Percentiles rank a stretch among this genome's conserved stretches.
Conservation (phyloP, 2,329 filamentous ascomycete species). For the Parastagonospora nodorum region DNA sequence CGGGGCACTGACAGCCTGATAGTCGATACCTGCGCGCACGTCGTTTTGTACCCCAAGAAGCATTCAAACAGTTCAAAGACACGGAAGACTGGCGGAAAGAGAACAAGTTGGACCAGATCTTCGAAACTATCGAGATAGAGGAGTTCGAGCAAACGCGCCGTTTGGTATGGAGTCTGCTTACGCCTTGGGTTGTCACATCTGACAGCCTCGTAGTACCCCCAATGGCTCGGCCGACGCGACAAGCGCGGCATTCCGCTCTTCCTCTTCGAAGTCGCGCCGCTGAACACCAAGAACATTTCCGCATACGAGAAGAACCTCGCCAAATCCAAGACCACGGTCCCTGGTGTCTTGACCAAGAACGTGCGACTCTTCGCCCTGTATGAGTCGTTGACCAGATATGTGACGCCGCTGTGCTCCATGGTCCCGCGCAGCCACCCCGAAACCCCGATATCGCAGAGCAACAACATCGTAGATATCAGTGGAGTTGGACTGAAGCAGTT, state of each 20-base stretch:
- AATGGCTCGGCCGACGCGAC: constrained; percentile 93
- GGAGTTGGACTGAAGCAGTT: constrained; percentile 90
- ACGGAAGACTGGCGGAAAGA: constrained; percentile 86
- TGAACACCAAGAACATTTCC: constrained; percentile 80
- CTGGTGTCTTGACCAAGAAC: constrained; percentile 73
- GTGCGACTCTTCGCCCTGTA: constrained; percentile 90
- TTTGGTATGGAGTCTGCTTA: constrained; percentile 61
- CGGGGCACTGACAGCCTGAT: constrained; percentile 32
- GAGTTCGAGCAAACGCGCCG: constrained; percentile 80
- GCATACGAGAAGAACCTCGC: constrained; percentile 72
- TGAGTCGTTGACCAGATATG: constrained; percentile 88
- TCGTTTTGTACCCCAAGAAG: constrained; percentile 77
- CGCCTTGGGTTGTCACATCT: constrained; percentile 11
- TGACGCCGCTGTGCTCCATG: constrained; percentile 81
- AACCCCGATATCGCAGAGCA: constrained; percentile 89
- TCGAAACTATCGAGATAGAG: constrained; percentile 82
- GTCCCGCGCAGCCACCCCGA: constrained; percentile 74
- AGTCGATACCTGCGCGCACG: constrained; percentile 87
- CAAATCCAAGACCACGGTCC: constrained; percentile 62
- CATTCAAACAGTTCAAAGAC: constrained; percentile 81
- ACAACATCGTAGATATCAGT: constrained; percentile 92
- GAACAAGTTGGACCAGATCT: constrained; percentile 78
- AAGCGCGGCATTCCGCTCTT: constrained; percentile 90
- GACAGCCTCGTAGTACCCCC: constrained; percentile 70
- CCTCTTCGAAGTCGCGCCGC: constrained; percentile 82